phyloP scores from a whole-genome alignment of 768 basidiomycete genomes.

The Rubroboletus pulcherrimus region DNA sequence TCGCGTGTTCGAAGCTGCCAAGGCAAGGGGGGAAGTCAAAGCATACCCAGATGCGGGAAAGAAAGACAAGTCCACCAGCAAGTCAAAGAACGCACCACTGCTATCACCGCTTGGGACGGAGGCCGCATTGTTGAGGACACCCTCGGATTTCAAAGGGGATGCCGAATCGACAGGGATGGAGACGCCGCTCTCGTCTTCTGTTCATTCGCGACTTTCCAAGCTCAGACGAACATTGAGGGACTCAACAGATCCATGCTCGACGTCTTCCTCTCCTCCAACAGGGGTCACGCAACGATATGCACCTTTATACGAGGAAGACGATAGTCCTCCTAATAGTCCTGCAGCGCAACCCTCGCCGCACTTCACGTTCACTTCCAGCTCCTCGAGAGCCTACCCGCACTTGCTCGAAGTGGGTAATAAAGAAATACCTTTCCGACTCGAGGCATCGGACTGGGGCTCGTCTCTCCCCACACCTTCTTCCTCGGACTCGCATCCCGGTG shows the following conservation, averaged over 20 bases:
- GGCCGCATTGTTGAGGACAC: conserved; percentile 15
- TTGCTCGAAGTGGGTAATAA: not conserved
- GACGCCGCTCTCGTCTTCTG: not conserved
- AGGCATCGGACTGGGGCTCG: conserved; percentile 7
- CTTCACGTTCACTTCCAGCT: conserved; percentile 14
- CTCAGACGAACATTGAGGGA: conserved; percentile 12
- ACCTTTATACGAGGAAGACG: conserved; percentile 17
- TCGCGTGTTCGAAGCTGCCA: conserved; percentile 28
- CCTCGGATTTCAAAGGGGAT: conserved; percentile 2
- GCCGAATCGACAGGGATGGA: not conserved
- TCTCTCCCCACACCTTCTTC: not conserved
- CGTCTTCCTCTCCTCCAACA: conserved; percentile 26
- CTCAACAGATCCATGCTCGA: conserved; percentile 4
- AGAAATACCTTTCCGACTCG: not conserved
- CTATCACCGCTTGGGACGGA: conserved; percentile 18
- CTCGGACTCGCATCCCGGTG: conserved; percentile 2
- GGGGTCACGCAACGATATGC: conserved; percentile 18
- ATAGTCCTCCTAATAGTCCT: conserved; percentile 6
- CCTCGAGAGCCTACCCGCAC: conserved; percentile 17
- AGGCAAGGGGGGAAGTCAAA: conserved; percentile 28
- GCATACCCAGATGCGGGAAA: conserved; percentile 5
- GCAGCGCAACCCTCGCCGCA: conserved; percentile 10
- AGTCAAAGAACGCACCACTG: conserved; percentile 3
- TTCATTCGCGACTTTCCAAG: conserved; percentile 1
- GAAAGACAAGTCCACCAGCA: not conserved